Evolutionary conservation across 2,329 filamentous ascomycete species (phyloP).

Genomic region (Cordyceps farinosa): DNA sequence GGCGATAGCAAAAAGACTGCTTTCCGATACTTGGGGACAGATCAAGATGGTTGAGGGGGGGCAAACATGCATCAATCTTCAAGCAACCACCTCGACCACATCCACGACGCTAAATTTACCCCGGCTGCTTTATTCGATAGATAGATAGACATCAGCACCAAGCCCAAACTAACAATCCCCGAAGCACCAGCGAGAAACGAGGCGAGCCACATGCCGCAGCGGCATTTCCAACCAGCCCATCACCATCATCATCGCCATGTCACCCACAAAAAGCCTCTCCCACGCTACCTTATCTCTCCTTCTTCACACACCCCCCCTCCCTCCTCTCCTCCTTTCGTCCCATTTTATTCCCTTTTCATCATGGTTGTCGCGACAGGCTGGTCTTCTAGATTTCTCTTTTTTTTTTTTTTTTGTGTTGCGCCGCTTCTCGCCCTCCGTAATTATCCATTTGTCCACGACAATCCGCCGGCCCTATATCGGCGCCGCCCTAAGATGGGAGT

Average conservation of each 20-base stretch:
- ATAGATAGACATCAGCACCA: not conserved
- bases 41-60: too few relatives aligned
- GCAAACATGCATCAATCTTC: too few relatives aligned
- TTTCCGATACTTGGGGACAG: too few relatives aligned
- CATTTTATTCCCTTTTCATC: not conserved
- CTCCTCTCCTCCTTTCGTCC: slow-evolving; percentile 4
- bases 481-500: not conserved
- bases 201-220: slow-evolving; percentile 6
- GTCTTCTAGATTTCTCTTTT: not conserved
- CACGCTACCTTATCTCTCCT: slow-evolving; percentile 10
- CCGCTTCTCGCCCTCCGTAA: slow-evolving; percentile 4
- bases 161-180: not conserved
- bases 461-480: slow-evolving; percentile 19
- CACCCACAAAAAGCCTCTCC: not conserved
- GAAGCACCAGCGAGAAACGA: not conserved
- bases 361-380: not conserved
- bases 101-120: too few relatives aligned
- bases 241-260: not conserved
- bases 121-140: not conserved
- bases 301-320: slow-evolving; percentile 2
- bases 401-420: not conserved
- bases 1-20: too few relatives aligned
- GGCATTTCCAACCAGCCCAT: slow-evolving; percentile 11
- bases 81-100: too few relatives aligned
- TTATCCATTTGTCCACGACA: slow-evolving; percentile 17